Percentiles rank a stretch among this genome's conserved stretches.
Conservation (phyloP, 345 rosid genomes). For the Viola odorata region DNA sequence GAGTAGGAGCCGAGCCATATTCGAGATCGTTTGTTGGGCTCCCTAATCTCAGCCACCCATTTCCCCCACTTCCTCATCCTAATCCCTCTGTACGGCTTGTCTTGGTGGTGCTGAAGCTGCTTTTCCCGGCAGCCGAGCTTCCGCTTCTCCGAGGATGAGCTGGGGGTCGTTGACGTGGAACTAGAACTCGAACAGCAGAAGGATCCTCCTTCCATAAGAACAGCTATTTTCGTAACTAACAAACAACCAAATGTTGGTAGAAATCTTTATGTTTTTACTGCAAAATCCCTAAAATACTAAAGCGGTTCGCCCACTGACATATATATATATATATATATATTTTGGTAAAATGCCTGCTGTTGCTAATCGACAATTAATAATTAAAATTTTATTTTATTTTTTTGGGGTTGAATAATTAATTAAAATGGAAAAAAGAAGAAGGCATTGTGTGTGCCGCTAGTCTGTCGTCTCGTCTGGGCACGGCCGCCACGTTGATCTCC, state of each 20-base stretch:
- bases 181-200: conserved; percentile 5
- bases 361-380: no score
- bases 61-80: conserved; percentile 58
- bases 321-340: conserved; percentile 6
- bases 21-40: conserved; percentile 44
- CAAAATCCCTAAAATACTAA: conserved; percentile 1
- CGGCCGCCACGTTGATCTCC: conserved; percentile 61
- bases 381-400: background rate
- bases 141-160: background rate
- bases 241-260: background rate
- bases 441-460: conserved; percentile 29
- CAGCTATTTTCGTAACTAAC: background rate
- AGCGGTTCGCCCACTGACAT: background rate
- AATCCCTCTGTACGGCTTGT: conserved; percentile 41
- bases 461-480: conserved; percentile 40
- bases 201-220: conserved; percentile 12
- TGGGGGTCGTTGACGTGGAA: conserved; percentile 8
- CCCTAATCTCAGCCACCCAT: conserved; percentile 49
- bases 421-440: conserved; percentile 4
- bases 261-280: background rate
- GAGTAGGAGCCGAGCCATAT: conserved; percentile 51
- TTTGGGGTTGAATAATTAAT: background rate
- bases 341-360: background rate
- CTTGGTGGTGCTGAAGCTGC: conserved; percentile 12
- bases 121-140: conserved; percentile 8